Conservation (phyloP, 768 basidiomycete species). For the Lanmaoa pseudosensibilis region DNA sequence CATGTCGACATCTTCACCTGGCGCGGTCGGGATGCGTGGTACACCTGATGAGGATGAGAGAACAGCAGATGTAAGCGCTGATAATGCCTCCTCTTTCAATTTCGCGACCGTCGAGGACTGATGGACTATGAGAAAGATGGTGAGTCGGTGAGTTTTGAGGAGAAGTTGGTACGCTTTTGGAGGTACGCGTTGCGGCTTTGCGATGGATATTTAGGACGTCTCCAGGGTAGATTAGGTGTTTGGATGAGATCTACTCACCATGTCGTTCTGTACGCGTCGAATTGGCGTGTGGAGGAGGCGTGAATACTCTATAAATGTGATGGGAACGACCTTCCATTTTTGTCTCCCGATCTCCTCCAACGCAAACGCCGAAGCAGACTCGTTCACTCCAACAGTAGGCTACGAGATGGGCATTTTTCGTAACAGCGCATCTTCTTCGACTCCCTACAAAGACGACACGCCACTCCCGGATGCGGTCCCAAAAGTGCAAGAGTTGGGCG, state of each 20-base stretch:
- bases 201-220: not conserved
- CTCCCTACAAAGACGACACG: conserved; percentile 61
- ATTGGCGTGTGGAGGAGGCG: not conserved
- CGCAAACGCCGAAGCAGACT: conserved; percentile 17
- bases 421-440: conserved; percentile 45
- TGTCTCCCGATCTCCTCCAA: conserved; percentile 18
- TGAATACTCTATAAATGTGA: not conserved
- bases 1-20: conserved; percentile 28
- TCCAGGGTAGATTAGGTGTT: not conserved
- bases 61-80: conserved; percentile 56
- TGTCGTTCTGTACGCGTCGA: conserved; percentile 5
- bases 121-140: conserved; percentile 56
- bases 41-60: conserved; percentile 24
- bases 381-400: conserved; percentile 6
- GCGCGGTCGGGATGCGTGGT: conserved; percentile 33
- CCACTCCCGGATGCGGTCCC: conserved; percentile 68
- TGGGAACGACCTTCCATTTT: conserved; percentile 30
- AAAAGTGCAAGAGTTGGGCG: conserved; percentile 84
- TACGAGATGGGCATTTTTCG: conserved; percentile 56
- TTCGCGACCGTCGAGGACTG: conserved; percentile 54
- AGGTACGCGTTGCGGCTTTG: conserved; percentile 51
- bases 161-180: conserved; percentile 67
- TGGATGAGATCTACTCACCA: conserved; percentile 21
- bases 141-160: conserved; percentile 73
- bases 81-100: conserved; percentile 64